Conservation (phyloP, 202 grass and related monocot species). For the Elaeis oleifera region DNA sequence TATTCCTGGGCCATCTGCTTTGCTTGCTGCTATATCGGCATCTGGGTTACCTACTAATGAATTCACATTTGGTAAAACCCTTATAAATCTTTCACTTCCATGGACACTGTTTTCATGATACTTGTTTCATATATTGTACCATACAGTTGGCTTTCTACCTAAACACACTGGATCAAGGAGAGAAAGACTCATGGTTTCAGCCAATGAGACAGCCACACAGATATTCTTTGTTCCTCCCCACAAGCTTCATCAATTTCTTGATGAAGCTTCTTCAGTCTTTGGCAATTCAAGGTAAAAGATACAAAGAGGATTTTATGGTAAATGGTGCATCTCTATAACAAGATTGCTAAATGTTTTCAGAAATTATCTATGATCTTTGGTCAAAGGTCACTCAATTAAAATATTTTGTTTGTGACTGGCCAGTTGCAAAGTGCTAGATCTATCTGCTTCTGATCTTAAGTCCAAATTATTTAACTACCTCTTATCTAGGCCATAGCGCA, state of each 20-base stretch:
- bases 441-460: too few species aligned
- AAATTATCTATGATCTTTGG: too few species aligned
- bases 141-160: conserved; percentile 86
- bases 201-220: conserved; percentile 71
- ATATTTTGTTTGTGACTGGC: too few species aligned
- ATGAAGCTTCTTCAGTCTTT: conserved; percentile 61
- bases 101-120: neutral
- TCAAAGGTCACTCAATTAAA: too few species aligned
- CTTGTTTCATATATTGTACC: too few species aligned
- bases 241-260: conserved; percentile 75
- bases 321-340: too few species aligned
- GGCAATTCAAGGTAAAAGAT: conserved; percentile 54
- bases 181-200: conserved; percentile 64
- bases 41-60: conserved; percentile 77
- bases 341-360: too few species aligned
- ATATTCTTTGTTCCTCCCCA: conserved; percentile 95
- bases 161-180: conserved; percentile 70
- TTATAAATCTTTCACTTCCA: neutral
- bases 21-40: conserved; percentile 71
- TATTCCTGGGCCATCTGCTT: conserved; percentile 76
- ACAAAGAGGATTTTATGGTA: too few species aligned
- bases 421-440: too few species aligned
- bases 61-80: conserved; percentile 79
- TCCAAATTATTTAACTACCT: too few species aligned
- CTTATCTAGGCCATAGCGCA: too few species aligned